Conservation (phyloP, 768 basidiomycete genomes). For the Fomitopsis serialis region DNA sequence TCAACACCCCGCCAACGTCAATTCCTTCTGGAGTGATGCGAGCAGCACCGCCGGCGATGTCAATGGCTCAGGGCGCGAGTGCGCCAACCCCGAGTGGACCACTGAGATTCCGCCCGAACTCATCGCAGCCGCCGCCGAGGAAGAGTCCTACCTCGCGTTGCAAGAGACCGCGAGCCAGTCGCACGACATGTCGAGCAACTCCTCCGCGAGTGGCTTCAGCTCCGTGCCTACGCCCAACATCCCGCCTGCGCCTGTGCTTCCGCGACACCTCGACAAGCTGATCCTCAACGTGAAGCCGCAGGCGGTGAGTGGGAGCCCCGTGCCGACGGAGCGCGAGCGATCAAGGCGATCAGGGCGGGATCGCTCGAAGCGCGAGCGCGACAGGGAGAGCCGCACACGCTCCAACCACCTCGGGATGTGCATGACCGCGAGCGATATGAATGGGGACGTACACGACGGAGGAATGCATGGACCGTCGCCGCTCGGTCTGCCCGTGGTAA, state of each 20-base stretch:
- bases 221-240: slow-evolving; percentile 66
- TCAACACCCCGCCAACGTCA: slow-evolving; percentile 19
- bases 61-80: slow-evolving; percentile 4
- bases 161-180: slow-evolving; percentile 22
- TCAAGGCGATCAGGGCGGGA: slow-evolving; percentile 6
- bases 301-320: slow-evolving; percentile 24
- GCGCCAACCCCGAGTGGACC: slow-evolving; percentile 60
- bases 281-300: slow-evolving; percentile 63
- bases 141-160: slow-evolving; percentile 64
- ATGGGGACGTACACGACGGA: slow-evolving; percentile 6
- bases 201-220: slow-evolving; percentile 29
- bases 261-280: slow-evolving; percentile 89
- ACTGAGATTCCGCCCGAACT: slow-evolving; percentile 73
- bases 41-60: slow-evolving; percentile 9
- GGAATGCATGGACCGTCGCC: slow-evolving; percentile 8
- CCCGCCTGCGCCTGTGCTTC: slow-evolving; percentile 83
- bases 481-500: slow-evolving; percentile 24
- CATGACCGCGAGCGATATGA: slow-evolving; percentile 6
- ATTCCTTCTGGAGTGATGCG: slow-evolving; percentile 41
- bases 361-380: slow-evolving; percentile 9
- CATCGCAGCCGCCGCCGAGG: slow-evolving; percentile 73
- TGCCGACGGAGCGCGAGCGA: slow-evolving; percentile 16
- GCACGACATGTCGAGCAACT: slow-evolving; percentile 12
- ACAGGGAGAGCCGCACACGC: slow-evolving; percentile 17
- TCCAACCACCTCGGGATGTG: slow-evolving; percentile 21